These are phyloP conservation scores for Cytospora piceicola DNA, from an alignment of 2,329 filamentous ascomycete genomes.

Conservation along the genomic window DNA sequence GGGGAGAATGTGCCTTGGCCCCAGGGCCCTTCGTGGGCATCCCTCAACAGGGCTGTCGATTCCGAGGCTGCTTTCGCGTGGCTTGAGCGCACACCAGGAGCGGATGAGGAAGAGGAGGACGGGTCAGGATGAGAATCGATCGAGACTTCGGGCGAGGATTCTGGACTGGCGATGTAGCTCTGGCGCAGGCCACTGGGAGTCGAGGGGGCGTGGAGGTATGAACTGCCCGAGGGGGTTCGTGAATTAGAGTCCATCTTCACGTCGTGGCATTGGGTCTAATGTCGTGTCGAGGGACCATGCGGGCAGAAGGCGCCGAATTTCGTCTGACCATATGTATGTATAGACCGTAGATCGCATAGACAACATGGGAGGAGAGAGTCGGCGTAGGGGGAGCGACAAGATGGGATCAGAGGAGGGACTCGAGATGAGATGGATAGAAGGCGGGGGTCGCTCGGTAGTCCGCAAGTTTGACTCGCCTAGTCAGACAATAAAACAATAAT, in stretches of 20 bases:
- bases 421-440: neutral
- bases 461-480: conserved; percentile 10
- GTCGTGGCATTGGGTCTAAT: conserved; percentile 9
- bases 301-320: neutral
- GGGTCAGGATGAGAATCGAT: neutral
- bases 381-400: neutral
- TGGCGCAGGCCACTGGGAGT: conserved; percentile 53
- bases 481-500: neutral
- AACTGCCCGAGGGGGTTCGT: conserved; percentile 16
- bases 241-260: conserved; percentile 22
- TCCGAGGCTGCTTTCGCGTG: conserved; percentile 44
- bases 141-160: conserved; percentile 21
- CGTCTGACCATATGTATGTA: too few relatives aligned
- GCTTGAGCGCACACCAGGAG: conserved; percentile 24
- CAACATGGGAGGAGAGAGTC: neutral
- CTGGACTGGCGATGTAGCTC: conserved; percentile 41
- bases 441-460: neutral
- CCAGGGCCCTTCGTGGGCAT: conserved; percentile 55
- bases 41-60: conserved; percentile 54
- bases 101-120: conserved; percentile 1
- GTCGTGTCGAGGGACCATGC: conserved; percentile 3
- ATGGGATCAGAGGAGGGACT: conserved; percentile 2
- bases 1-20: conserved; percentile 80
- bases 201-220: conserved; percentile 42
- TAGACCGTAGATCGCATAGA: neutral